Evolutionary conservation across 2,329 filamentous ascomycete species (phyloP), one percentile per base, ranked within the genome.

Genomic region (Thielaviopsis ethacetica): DNA sequence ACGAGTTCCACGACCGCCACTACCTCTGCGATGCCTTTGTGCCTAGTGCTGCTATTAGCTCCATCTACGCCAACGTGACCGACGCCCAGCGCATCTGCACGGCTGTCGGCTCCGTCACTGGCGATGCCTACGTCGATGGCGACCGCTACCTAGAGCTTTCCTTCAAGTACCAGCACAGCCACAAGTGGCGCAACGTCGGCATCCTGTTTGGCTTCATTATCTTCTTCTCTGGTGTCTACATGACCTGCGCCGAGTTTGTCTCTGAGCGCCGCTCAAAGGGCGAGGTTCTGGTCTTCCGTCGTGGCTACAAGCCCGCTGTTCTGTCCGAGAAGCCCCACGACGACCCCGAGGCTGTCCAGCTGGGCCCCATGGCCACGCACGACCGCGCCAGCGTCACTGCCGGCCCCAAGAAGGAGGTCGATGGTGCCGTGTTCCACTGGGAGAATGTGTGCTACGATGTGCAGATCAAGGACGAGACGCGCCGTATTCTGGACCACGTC

Each of bases 381-480:
- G 71, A 73, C 53, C 70, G 70, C 30, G 68, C 27, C 66, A 67
- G 12, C 66, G 65, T 59, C 66, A 65, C 30, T 67, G 50, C 52
- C 21, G 53, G 44, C 7, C 17, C 59, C 22, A 58, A 60, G 71
- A 73, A 75, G 64, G 68, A 73, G 57, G 65, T 61, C 4, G 73
- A 70, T 50, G 75, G 72, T 41, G 86, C 86, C 22, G 81, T 91
- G 62, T 94, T 94, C 75, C 86, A 89, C 67, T 95, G 89, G 90
- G 79, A 84, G 63, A 78, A 91, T 65, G 84, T 95, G 1, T 90
- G 85, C 72, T 95, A 80, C 66, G 78, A 83, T 61, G 75, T 83
- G 69, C 85, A 87, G 69, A 90, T 95, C 71, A 93, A 93, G 71
- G 76, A 76, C 1, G 80, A 88, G 63, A 72, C 76, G 0, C 80